A percentile compares a stretch with the other conserved stretches of the same genome.
Conservation (phyloP, 1,284 basidiomycete species). For the Grifola frondosa region DNA sequence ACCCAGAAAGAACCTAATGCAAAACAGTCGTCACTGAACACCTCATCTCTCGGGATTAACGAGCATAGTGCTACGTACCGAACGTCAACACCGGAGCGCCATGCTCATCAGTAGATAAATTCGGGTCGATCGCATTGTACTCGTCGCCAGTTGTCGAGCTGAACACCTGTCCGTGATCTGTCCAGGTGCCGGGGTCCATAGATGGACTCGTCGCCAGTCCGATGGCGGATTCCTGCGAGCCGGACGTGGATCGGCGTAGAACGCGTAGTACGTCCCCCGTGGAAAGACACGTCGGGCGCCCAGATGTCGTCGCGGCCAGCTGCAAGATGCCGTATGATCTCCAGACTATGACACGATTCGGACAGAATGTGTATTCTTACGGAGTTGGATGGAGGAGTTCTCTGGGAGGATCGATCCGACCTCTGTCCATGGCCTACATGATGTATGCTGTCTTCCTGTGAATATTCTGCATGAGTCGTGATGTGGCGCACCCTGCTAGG, state of each 20-base stretch:
- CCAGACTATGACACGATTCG: background rate
- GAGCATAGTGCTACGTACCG: constrained; percentile 4
- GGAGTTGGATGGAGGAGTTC: constrained; percentile 17
- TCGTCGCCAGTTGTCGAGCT: constrained; percentile 26
- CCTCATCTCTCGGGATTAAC: constrained; percentile 1
- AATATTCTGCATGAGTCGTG: background rate
- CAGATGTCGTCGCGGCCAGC: constrained; percentile 22
- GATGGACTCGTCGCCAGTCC: constrained; percentile 34
- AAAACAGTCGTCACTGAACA: too few relatives aligned
- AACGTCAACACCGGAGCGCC: constrained; percentile 12
- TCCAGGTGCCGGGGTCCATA: constrained; percentile 37
- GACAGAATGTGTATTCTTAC: constrained; percentile 3
- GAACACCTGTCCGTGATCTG: constrained; percentile 35
- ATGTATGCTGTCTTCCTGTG: background rate
- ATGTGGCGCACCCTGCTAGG: constrained; percentile 17
- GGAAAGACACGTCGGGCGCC: constrained; percentile 23
- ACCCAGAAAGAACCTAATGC: constrained; percentile 22
- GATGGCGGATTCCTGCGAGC: constrained; percentile 35
- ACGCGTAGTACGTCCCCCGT: constrained; percentile 27
- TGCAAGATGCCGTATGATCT: background rate
- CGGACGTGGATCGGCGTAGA: constrained; percentile 35
- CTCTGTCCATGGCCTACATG: constrained; percentile 17
- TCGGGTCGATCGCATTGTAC: constrained; percentile 32
- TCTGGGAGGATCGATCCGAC: constrained; percentile 18
- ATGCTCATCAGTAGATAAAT: constrained; percentile 13